Evolutionary conservation across 129 eudicot genomes (phyloP), one percentile per base, ranked within the genome.

Genomic region (Dittrichia graveolens): DNA sequence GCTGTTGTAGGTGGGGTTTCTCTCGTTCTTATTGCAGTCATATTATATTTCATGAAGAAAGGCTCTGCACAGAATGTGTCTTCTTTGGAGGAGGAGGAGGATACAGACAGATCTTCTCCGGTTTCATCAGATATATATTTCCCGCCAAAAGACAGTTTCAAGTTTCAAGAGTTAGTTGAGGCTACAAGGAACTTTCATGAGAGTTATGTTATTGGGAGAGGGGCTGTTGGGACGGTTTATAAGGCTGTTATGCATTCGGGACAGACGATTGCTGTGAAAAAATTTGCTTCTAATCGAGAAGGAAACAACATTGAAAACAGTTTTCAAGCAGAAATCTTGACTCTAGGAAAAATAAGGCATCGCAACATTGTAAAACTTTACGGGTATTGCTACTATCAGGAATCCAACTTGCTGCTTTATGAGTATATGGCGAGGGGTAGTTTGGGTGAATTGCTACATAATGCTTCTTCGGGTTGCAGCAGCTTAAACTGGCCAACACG

Each of bases 351-450:
- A 59, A 95, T 95, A 18, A 85, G 99, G 81, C 99, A 95, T 59
- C 97, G 99, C 16, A 95, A 95, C 64, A 95, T 95, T 65, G 97
- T 95, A 74, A 91, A 95, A 85, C 84, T 95, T 0, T 95, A 78
- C 2, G 99, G 99, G 0, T 91, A 86, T 67, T 90, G 97, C 79
- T 72, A 90, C 64, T 86, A 86, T 70, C 94, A 95, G 61, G 99
- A 90, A n/a, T 95, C 96, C 2, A 95, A 95, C 79, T 71, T 95
- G 75, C 88, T 95, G 55, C 82, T 95, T 5, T 95, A 95, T 15
- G 99, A 95, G 81, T 88, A 88, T 81, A 80, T 95, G 93, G 91
- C 81, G 16, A 86, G 78, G 72, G 99, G 99, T 14, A 95, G 99
- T 77, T 85, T 95, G 83, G 99, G 99, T 0, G 99, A 91, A 50